These are phyloP conservation scores for Suaeda aralocaspica DNA, from an alignment of 148 eudicot species.

Conservation along the genomic window DNA sequence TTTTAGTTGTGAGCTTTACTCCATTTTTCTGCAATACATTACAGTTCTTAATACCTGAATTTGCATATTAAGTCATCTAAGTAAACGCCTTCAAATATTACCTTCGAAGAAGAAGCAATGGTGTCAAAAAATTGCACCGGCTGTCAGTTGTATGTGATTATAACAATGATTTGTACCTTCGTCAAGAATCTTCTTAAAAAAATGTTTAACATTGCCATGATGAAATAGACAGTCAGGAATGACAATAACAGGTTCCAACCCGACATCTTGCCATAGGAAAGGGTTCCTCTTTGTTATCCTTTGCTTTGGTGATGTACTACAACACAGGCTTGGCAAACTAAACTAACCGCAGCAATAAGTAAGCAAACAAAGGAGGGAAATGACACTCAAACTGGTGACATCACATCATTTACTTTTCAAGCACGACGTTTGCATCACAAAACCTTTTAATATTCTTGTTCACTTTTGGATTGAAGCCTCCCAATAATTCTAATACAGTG, in stretches of 20 bases:
- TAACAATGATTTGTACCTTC: slow-evolving; percentile 35
- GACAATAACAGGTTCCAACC: slow-evolving; percentile 38
- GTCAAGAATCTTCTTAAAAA: slow-evolving; percentile 48
- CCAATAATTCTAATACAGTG: background rate
- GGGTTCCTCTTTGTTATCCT: background rate
- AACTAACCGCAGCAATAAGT: slow-evolving; percentile 3
- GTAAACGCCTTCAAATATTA: slow-evolving; percentile 4
- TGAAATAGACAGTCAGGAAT: slow-evolving; percentile 39
- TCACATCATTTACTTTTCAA: background rate
- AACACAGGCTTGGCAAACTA: background rate
- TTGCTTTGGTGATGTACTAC: background rate
- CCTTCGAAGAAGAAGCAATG: slow-evolving; percentile 55
- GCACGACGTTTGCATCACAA: background rate
- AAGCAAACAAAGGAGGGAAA: slow-evolving; percentile 11
- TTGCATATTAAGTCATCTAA: background rate
- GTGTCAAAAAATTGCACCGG: slow-evolving; percentile 48
- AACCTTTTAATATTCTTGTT: background rate
- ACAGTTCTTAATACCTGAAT: background rate
- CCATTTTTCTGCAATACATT: slow-evolving; percentile 48
- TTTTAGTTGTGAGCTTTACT: slow-evolving; percentile 40
- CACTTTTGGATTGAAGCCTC: background rate
- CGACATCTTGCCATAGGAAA: slow-evolving; percentile 22
- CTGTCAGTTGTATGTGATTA: slow-evolving; percentile 37
- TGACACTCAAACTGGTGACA: background rate
- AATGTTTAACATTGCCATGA: slow-evolving; percentile 43